A percentile compares a stretch with the other conserved stretches of the same genome.
phyloP scores from a whole-genome alignment of 75 land plant genomes.

The Selaginella moellendorffii region DNA sequence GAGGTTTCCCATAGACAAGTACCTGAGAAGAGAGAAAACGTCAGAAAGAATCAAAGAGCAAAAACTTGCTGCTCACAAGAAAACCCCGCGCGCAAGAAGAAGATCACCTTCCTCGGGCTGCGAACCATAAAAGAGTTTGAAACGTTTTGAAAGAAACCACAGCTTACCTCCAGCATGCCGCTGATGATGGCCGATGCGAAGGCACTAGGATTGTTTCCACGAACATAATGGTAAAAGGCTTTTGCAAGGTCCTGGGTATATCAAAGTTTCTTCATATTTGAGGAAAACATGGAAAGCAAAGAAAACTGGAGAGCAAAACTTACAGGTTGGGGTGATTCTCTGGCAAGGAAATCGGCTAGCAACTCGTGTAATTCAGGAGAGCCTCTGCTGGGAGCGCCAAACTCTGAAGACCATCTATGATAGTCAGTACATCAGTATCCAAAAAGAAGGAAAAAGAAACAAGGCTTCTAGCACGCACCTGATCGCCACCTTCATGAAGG shows the following conservation, averaged over 20 bases:
- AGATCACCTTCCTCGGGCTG: background rate
- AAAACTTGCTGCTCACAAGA: background rate
- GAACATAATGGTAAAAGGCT: constrained; percentile 56
- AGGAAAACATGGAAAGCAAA: background rate
- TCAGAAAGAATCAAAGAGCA: too few species aligned
- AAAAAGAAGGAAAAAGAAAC: too few species aligned
- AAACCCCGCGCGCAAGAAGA: background rate
- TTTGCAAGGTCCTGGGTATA: constrained; percentile 53
- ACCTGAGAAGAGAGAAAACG: too few species aligned
- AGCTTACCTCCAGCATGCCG: constrained; percentile 55
- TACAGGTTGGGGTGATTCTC: constrained; percentile 71
- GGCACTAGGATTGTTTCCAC: constrained; percentile 41
- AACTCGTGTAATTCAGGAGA: constrained; percentile 59
- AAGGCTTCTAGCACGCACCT: too few species aligned
- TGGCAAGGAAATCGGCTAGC: constrained; percentile 65
- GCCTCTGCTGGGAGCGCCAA: constrained; percentile 53
- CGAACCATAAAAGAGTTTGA: background rate
- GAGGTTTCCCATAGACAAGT: constrained; percentile 54
- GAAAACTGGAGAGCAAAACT: background rate
- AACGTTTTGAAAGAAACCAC: background rate
- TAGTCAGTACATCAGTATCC: background rate
- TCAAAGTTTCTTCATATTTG: background rate
- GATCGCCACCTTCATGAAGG: constrained; percentile 81
- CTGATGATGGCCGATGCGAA: constrained; percentile 50
- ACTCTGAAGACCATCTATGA: constrained; percentile 73